Base-by-base conservation (phyloP, 495 filamentous ascomycete species). In the Parathielavia appendiculata region DNA sequence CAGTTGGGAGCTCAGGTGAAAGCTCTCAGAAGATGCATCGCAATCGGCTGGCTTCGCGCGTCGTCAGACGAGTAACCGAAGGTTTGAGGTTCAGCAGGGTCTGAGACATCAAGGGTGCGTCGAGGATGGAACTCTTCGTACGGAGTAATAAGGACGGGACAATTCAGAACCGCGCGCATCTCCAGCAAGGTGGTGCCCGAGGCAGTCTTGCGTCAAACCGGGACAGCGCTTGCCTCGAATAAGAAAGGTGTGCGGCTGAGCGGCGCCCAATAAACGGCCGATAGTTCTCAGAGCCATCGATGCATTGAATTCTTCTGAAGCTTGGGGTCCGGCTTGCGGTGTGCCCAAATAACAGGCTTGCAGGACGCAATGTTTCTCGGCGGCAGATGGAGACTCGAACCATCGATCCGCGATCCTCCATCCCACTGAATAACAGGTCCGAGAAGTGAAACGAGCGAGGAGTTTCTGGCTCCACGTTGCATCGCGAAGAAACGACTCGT, bases 211-310 rank as follows among this genome's bases (percentile, higher is more conserved):
- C 36, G 54, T 56, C 44, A 49, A 56, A 48, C 35, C 12, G 12
- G 13, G 17, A 9, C 12, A 23, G 54, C 34, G 45, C 54, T 56
- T 56, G 23, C 17, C 56, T 58, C 5, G 48, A 51, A 41, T 16
- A 16, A 51, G 48, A 30, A 26, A 46, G 23, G 47, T 52, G 57
- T 58, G 57, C 49, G 57, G 57, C 57, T 59, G 57, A 59, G 34
- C 26, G 16, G 23, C 17, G 57, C 41, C 57, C 57, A 59, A 59
- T 53, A 7, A 45, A 38, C 45, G 26, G n/a, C 30, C 19, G 34
- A 47, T 17, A 19, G 4, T 49, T 41, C 41, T 34, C 35, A 26
- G 19, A 32, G 35, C 53, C 32, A 43, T 32, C 39, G n/a, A 41
- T 19, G 22, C 40, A 26, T 51, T 52, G 40, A 17, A 13, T 16